Base-by-base conservation (phyloP, 768 basidiomycete species). In the Zangia roseola region DNA sequence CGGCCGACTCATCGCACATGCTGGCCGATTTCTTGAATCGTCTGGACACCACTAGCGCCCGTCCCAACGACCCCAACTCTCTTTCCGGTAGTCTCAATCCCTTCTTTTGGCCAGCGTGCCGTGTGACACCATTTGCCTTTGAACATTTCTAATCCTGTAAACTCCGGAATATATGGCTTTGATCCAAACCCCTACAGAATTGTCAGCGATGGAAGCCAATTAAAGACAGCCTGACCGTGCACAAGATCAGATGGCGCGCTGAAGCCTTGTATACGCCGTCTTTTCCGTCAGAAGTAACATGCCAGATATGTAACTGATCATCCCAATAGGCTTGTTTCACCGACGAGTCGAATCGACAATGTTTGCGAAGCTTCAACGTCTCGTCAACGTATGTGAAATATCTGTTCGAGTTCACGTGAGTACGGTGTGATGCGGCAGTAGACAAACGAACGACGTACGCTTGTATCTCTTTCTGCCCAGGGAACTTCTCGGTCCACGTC, bases 311-410 rank as follows among this genome's bases (percentile, higher is more conserved):
- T 5, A 14, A 20, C 24, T 23, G 37, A 12, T 54, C 45, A 6
- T 54, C 52, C 53, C 53, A 54, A 23, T 40, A 40, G 4, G 53
- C 53, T 2, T 34, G 28, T 30, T 54, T 55, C 17, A 55, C 53
- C 6, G 36, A 34, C 5, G 54, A 44, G 19, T 54, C 47, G 20
- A 55, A 55, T 14, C 43, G 52, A 41, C 46, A 55, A 17, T 55
- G 28, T 37, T 45, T 44, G 42, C 52, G 54, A 10, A 53, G 25
- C 19, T 48, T 34, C 31, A 54, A 16, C 37, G 53, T 54, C 6
- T 54, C 53, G 1, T 6, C 41, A 5, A 54, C 45, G n/a, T 54
- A 54, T 1, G 36, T 38, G n/a, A 54, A 48, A 34, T 54, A 54
- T 1, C 54, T 55, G 17, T 12, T 14, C 30, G 8, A n/a, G 9